Evolutionary conservation across 331 rosid species (phyloP), one percentile per base, ranked within the genome.

Genomic region (Erythrophleum ivorense): DNA sequence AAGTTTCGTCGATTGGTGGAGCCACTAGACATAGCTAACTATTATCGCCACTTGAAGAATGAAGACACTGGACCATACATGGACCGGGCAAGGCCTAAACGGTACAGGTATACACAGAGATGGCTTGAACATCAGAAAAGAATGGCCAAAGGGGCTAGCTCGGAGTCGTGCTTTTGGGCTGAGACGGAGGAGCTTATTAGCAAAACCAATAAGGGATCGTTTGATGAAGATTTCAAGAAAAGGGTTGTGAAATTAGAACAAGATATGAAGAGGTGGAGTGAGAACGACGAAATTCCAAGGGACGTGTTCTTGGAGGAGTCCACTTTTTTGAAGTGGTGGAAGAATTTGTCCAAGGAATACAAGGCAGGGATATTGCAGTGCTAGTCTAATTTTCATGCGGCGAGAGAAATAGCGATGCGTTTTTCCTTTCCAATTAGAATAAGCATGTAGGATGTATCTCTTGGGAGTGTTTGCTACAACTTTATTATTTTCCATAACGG

Each of bases 21-120:
- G 79, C 97, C 97, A 31, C 80, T 94, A 2, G 94, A 89, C 38
- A 75, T 94, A 5, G 92, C 97, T 10, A 92, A 92, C 77, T 94
- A 86, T 49, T 92, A 92, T 5, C 73, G 95, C 18, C 98, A 89
- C 43, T 49, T 11, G 0, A 85, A 72, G 84, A 63, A 88, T 2
- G 81, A 65, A 8, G 98, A 83, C 24, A 31, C 85, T 0, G 90
- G 85, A 7, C 15, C 90, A 7, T 94, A 91, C 80, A 54, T 85
- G 89, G 2, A 0, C 0, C 62, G 15, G 57, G 92, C 83, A 3
- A 84, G 98, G 88, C 92, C 98, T 0, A 87, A 38, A 5, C 85
- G 97, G 1, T 87, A 88, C 78, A 87, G 68, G 58, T 89, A 80
- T 71, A 7, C 78, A 0, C 97, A 91, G 62, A 84, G 81, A 48